Evolutionary conservation across 768 basidiomycete species (phyloP), one percentile per base, ranked within the genome.

Genomic region (Gloeostereum incarnatum): DNA sequence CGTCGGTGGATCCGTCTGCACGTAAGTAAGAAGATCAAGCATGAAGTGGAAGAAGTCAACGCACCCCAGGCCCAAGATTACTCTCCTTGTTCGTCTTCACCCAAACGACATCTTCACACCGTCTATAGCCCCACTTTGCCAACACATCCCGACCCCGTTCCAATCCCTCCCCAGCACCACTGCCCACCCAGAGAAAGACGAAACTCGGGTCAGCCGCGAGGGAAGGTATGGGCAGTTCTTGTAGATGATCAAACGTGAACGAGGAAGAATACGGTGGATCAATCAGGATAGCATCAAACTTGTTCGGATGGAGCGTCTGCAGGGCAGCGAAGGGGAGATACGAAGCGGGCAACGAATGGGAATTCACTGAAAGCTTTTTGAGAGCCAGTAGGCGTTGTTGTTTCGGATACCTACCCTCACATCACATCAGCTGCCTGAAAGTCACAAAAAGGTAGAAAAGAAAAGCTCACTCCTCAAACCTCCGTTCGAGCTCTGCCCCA

Each of bases 81-180:
- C 63, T 69, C 16, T 34, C 60, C 42, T 71, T 71, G 55, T 97
- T 99, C 32, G 90, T 93, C 63, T 90, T 91, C 40, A 96, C 83
- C 93, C 92, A 98, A 4, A 96, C 88, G n/a, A 99, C 87, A 54
- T 99, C 96, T 51, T 99, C 96, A 50, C 91, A 96, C 36, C 96
- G 62, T 30, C 91, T 66, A 54, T 91, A 94, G 3, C 94, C 96
- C 93, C 94, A 99, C 57, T 78, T 84, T 1, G 81, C 85, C 26
- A 99, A 70, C 19, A 93, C 66, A 57, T 97, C 94, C 23, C 93
- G 64, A 0, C 96, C 96, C 23, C 82, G 70, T 55, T 99, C 96
- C 20, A 99, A 68, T 0, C 92, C 96, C 35, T 88, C 89, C 3
- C 82, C 80, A 5, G 85, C 84, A 2, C 91, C 91, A 45, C 78